A percentile compares a stretch with the other conserved stretches of the same genome.
Evolutionary conservation across 2,329 filamentous ascomycete species (phyloP).

Genomic region (Aspergillus sp.): DNA sequence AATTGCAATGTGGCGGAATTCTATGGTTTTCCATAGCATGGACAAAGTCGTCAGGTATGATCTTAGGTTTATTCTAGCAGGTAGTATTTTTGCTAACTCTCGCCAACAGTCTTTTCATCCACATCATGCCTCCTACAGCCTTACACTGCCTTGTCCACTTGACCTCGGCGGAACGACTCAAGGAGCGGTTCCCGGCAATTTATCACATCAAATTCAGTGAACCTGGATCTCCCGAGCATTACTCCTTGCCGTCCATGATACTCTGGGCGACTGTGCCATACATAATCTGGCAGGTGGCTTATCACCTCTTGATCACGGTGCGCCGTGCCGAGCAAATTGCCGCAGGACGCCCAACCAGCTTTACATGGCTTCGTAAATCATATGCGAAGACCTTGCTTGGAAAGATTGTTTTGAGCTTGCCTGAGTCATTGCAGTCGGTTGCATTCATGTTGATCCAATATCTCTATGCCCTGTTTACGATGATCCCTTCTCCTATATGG

Average conservation of each 20-base stretch:
- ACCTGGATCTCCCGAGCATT: constrained; percentile 72
- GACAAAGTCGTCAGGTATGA: constrained; percentile 86
- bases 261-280: constrained; percentile 93
- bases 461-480: constrained; percentile 80
- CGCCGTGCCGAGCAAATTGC: constrained; percentile 94
- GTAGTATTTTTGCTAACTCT: constrained; percentile 1
- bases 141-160: constrained; percentile 91
- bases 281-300: constrained; percentile 82
- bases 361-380: constrained; percentile 91
- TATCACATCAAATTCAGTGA: constrained; percentile 69
- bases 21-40: constrained; percentile 94
- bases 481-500: constrained; percentile 92
- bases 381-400: constrained; percentile 90
- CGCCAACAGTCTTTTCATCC: constrained; percentile 74
- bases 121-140: constrained; percentile 96
- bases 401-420: constrained; percentile 74
- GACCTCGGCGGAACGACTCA: constrained; percentile 60
- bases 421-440: constrained; percentile 70
- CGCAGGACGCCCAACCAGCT: constrained; percentile 89
- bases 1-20: constrained; percentile 99
- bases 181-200: constrained; percentile 73
- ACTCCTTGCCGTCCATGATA: constrained; percentile 79
- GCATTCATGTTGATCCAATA: constrained; percentile 98
- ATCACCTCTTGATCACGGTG: constrained; percentile 94
- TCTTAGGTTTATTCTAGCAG: neutral